phyloP scores from a whole-genome alignment of 2,329 filamentous ascomycete species.

The Aspergillus caelatus region DNA sequence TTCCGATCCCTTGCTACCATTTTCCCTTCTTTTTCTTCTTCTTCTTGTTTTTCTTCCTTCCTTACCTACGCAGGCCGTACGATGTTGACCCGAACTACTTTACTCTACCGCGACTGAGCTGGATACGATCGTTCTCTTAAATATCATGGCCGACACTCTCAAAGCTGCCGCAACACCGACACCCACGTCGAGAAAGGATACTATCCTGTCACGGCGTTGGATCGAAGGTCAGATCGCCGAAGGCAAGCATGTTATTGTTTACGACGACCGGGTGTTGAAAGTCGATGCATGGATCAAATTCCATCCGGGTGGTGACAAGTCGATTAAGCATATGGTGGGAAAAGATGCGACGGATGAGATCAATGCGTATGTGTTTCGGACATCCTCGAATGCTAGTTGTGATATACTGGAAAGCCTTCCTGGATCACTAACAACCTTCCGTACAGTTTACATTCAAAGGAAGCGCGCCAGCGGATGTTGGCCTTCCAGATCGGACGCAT shows the following conservation, averaged over 20 bases:
- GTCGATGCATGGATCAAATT: conserved; percentile 86
- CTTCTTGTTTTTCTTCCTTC: neutral
- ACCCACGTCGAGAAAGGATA: conserved; percentile 45
- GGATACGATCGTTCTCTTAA: conserved; percentile 1
- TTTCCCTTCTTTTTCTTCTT: neutral
- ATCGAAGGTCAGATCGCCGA: conserved; percentile 83
- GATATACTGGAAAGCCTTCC: neutral
- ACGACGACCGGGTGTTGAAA: conserved; percentile 80
- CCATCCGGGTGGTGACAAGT: conserved; percentile 89
- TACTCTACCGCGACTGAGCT: conserved; percentile 1
- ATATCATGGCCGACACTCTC: conserved; percentile 11
- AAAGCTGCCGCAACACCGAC: conserved; percentile 2
- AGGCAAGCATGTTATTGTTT: conserved; percentile 76
- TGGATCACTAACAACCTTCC: neutral
- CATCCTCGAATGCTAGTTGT: neutral
- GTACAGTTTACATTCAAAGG: conserved; percentile 75
- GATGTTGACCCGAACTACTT: neutral
- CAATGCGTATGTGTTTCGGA: conserved; percentile 66
- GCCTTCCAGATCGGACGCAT: conserved; percentile 82
- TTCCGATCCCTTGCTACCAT: neutral
- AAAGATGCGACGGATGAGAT: conserved; percentile 94
- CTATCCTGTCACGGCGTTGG: conserved; percentile 62
- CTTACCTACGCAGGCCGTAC: neutral
- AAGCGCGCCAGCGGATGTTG: conserved; percentile 75
- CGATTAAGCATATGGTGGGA: conserved; percentile 91